Evolutionary conservation across 768 basidiomycete genomes (phyloP).

Genomic region (Chalciporus piperatus): DNA sequence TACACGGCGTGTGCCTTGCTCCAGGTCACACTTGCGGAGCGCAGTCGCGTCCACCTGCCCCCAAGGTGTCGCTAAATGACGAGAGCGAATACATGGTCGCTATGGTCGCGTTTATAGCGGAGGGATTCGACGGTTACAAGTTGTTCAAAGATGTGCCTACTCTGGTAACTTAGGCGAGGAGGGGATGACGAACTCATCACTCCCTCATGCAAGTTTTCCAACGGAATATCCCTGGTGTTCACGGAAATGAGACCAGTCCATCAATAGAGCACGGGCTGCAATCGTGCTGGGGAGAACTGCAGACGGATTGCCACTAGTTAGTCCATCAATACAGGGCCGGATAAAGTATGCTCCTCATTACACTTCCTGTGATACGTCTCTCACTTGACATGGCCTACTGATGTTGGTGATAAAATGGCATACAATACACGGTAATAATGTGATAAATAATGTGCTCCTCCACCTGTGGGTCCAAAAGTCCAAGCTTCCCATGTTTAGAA

Average conservation of each 20-base stretch:
- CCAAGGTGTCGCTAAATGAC: not conserved
- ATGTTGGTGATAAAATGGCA: conserved; percentile 7
- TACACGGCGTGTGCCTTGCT: not conserved
- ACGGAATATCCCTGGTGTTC: not conserved
- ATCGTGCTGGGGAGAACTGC: not conserved
- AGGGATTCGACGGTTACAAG: conserved; percentile 9
- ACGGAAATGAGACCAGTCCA: not conserved
- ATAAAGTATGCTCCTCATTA: conserved; percentile 3
- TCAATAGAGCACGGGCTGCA: conserved; percentile 9
- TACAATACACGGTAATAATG: conserved; percentile 12
- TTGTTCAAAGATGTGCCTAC: conserved; percentile 2
- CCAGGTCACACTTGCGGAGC: not conserved
- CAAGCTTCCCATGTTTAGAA: not conserved
- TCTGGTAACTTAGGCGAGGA: conserved; percentile 1
- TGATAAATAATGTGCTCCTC: conserved; percentile 12
- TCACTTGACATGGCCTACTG: not conserved
- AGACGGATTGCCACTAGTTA: not conserved
- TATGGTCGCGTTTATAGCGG: conserved; percentile 11
- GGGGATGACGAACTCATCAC: conserved; percentile 5
- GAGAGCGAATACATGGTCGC: conserved; percentile 1
- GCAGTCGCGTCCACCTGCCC: not conserved
- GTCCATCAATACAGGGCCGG: conserved; percentile 13
- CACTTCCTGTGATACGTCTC: not conserved
- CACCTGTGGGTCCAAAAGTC: not conserved
- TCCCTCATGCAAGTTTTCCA: conserved; percentile 10